Percentiles rank a stretch among this genome's conserved stretches.
Conservation (phyloP, 202 grass and related monocot genomes). For the Carex sylvatica region DNA sequence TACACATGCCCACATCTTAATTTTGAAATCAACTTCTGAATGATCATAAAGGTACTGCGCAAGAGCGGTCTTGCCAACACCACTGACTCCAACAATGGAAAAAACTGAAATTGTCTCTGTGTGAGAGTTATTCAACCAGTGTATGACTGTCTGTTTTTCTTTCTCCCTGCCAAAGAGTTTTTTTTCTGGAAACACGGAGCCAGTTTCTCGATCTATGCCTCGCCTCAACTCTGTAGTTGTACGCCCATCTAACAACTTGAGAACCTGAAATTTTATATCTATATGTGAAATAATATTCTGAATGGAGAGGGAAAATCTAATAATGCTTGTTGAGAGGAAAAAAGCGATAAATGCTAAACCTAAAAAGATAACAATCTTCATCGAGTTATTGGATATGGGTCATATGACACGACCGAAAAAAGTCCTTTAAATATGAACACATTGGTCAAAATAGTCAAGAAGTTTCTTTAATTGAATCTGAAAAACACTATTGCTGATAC, state of each 20-base stretch:
- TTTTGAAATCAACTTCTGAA: background rate
- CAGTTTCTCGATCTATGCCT: background rate
- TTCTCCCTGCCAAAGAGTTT: conserved; percentile 7
- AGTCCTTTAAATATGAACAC: background rate
- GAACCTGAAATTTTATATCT: background rate
- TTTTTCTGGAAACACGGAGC: background rate
- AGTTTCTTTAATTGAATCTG: too few species aligned
- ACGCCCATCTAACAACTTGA: background rate
- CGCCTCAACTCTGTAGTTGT: background rate
- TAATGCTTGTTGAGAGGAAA: background rate
- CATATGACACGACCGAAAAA: too few species aligned
- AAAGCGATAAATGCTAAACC: background rate
- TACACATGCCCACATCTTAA: conserved; percentile 27
- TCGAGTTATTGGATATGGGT: background rate
- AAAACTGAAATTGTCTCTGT: background rate
- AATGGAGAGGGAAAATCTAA: background rate
- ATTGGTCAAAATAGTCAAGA: too few species aligned
- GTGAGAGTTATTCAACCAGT: background rate
- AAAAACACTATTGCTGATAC: too few species aligned
- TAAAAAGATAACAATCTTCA: background rate
- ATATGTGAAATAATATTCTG: background rate
- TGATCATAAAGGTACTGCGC: conserved; percentile 25
- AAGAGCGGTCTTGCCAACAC: conserved; percentile 30
- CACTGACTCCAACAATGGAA: conserved; percentile 20
- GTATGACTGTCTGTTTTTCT: background rate